Evolutionary conservation across 768 basidiomycete species (phyloP).

Genomic region (Hygrophorus pudorinus): DNA sequence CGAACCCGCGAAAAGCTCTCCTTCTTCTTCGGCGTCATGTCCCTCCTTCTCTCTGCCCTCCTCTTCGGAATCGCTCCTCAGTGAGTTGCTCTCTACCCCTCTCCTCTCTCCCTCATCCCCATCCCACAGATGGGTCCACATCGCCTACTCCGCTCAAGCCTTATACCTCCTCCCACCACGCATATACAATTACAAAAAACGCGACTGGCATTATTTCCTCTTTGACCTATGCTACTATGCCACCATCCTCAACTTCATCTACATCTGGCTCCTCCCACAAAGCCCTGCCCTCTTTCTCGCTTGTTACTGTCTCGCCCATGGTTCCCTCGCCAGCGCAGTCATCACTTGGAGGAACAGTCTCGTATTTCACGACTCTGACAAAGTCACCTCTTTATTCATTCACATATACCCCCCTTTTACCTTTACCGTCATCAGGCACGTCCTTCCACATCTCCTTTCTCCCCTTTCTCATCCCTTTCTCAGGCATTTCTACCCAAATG

Average conservation of each 20-base stretch:
- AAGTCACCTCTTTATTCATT: constrained; percentile 90
- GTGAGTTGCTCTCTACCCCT: constrained; percentile 33
- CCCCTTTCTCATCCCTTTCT: not conserved
- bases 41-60: constrained; percentile 72
- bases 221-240: constrained; percentile 92
- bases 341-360: constrained; percentile 98
- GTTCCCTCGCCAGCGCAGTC: constrained; percentile 85
- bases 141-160: constrained; percentile 74
- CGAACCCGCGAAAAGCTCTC: constrained; percentile 77
- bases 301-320: constrained; percentile 89
- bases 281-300: constrained; percentile 77
- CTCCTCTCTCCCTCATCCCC: constrained; percentile 5
- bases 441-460: constrained; percentile 5
- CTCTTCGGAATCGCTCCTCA: constrained; percentile 84
- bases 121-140: constrained; percentile 69
- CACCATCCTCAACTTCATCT: constrained; percentile 85
- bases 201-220: constrained; percentile 90
- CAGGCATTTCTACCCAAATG: constrained; percentile 84
- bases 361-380: constrained; percentile 96
- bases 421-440: constrained; percentile 83
- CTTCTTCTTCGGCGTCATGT: constrained; percentile 93
- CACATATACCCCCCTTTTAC: constrained; percentile 90
- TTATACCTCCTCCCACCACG: constrained; percentile 77
- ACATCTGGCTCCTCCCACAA: constrained; percentile 81
- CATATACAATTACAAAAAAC: constrained; percentile 81